These are phyloP conservation scores for Sonneratia caseolaris DNA, from an alignment of 345 rosid species.

Conservation along the genomic window DNA sequence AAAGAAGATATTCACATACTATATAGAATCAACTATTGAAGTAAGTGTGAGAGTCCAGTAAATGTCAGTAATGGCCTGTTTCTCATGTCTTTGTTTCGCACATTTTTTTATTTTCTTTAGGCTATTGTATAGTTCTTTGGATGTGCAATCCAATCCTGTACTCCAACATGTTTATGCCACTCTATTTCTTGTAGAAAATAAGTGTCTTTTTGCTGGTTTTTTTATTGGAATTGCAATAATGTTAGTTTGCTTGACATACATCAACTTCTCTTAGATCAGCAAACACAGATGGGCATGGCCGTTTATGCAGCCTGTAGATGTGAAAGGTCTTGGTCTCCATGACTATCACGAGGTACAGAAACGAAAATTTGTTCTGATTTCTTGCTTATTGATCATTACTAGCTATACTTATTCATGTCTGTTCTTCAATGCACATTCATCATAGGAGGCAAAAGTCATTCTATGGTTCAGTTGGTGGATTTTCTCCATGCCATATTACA, in stretches of 20 bases:
- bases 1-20: neutral
- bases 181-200: neutral
- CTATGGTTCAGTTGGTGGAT: neutral
- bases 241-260: neutral
- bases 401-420: neutral
- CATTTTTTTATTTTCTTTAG: neutral
- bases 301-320: constrained; percentile 85
- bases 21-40: neutral
- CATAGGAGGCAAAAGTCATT: neutral
- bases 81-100: neutral
- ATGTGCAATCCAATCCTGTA: neutral
- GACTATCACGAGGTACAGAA: constrained; percentile 66
- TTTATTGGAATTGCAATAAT: neutral
- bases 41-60: neutral
- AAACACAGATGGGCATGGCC: constrained; percentile 88
- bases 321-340: constrained; percentile 64
- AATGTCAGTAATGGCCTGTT: neutral
- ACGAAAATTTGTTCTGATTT: neutral
- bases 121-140: neutral
- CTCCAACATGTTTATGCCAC: neutral
- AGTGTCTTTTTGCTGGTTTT: neutral
- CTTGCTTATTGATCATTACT: neutral
- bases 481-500: neutral
- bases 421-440: neutral
- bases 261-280: constrained; percentile 39